Evolutionary conservation across 2,329 filamentous ascomycete genomes (phyloP).

Genomic region (Penicillium polonicum): DNA sequence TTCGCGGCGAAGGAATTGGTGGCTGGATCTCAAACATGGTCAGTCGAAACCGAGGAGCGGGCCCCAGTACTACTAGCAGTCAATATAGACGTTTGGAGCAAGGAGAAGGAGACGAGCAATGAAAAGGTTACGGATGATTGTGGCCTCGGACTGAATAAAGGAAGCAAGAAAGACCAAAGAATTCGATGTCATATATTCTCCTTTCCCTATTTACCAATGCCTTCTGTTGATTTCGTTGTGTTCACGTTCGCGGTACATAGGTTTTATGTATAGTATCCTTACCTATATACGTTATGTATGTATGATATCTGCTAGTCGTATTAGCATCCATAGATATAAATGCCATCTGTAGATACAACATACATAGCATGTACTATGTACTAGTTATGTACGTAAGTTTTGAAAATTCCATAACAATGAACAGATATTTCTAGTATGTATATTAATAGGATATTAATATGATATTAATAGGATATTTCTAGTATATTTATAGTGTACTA

Average conservation of each 20-base stretch:
- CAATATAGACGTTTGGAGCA: constrained; percentile 49
- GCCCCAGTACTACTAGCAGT: constrained; percentile 41
- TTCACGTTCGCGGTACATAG: neutral
- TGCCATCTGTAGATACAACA: neutral
- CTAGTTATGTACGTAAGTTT: neutral
- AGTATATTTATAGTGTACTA: neutral
- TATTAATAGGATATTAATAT: too few species aligned
- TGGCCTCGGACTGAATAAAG: neutral
- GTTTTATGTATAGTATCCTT: too few species aligned
- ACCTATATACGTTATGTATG: neutral
- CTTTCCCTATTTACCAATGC: neutral
- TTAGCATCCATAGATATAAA: neutral
- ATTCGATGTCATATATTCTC: neutral
- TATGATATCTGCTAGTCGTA: neutral
- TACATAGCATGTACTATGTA: too few species aligned
- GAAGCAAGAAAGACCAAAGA: neutral
- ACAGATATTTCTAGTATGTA: neutral
- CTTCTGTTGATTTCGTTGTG: neutral
- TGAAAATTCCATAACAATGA: neutral
- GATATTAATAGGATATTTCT: neutral
- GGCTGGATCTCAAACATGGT: constrained; percentile 70
- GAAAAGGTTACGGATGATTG: neutral
- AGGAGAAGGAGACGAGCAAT: constrained; percentile 38
- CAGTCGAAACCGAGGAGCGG: constrained; percentile 47
- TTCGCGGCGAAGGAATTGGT: constrained; percentile 57